phyloP scores from a whole-genome alignment of 306 rosid genomes.

The Luffa acutangula region DNA sequence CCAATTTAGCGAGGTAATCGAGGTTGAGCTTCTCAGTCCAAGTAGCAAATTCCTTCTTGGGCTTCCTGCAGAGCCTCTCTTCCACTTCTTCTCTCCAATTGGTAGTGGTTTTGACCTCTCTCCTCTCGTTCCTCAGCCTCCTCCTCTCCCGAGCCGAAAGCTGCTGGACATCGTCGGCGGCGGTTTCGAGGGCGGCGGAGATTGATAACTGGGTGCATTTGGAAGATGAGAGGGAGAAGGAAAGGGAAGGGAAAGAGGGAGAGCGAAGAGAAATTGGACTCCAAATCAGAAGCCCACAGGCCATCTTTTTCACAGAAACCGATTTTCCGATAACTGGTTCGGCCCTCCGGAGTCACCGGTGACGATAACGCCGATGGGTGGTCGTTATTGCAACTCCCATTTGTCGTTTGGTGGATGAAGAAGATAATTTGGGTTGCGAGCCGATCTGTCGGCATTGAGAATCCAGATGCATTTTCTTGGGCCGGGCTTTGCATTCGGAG shows the following conservation, averaged over 20 bases:
- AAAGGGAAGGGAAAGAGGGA: slow-evolving; percentile 14
- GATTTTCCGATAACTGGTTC: neutral
- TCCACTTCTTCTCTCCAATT: slow-evolving; percentile 80
- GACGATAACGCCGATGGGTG: neutral
- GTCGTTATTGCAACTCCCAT: neutral
- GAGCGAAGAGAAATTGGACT: slow-evolving; percentile 28
- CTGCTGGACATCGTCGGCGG: slow-evolving; percentile 12
- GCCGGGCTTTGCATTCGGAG: neutral
- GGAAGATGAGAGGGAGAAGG: slow-evolving; percentile 11
- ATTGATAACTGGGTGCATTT: slow-evolving; percentile 19
- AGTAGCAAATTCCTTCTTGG: slow-evolving; percentile 43
- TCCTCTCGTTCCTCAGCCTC: slow-evolving; percentile 52
- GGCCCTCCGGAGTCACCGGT: neutral
- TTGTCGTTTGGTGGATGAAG: neutral
- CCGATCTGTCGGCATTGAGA: neutral
- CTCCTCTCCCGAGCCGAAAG: slow-evolving; percentile 60
- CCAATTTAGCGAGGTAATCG: slow-evolving; percentile 49
- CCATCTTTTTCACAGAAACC: slow-evolving; percentile 24
- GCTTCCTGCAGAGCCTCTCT: slow-evolving; percentile 54
- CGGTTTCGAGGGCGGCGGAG: slow-evolving; percentile 34
- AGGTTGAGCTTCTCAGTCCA: slow-evolving; percentile 80
- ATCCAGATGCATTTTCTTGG: neutral
- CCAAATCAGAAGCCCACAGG: slow-evolving; percentile 39
- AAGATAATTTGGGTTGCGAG: neutral
- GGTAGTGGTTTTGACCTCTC: slow-evolving; percentile 40